phyloP scores from a whole-genome alignment of 2,329 filamentous ascomycete genomes.

The Neopestalotiopsis clavispora region DNA sequence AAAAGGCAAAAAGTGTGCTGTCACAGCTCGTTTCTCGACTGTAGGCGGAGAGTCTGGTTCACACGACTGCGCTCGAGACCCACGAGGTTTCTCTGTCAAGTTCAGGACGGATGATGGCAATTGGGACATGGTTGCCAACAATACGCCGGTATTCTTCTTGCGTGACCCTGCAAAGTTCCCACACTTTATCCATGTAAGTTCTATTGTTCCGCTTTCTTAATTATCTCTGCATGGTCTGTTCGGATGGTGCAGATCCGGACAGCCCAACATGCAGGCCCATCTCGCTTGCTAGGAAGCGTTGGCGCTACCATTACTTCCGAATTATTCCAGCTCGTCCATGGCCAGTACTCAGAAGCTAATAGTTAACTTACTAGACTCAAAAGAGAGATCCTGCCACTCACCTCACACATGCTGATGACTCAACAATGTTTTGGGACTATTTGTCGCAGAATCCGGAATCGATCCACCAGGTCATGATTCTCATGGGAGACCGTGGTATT shows the following conservation, averaged over 20 bases:
- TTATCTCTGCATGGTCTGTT: too few relatives aligned
- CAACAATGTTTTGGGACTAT: conserved; percentile 58
- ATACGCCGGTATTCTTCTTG: conserved; percentile 79
- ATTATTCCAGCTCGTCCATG: too few relatives aligned
- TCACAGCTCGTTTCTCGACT: conserved; percentile 69
- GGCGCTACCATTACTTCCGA: too few relatives aligned
- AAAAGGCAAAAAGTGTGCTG: conserved; percentile 63
- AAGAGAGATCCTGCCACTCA: conserved; percentile 77
- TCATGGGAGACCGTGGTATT: conserved; percentile 70
- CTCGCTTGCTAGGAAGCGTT: too few relatives aligned
- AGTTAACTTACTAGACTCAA: conserved; percentile 53
- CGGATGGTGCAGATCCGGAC: too few relatives aligned
- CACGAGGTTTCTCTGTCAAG: conserved; percentile 68
- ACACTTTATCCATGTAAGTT: conserved; percentile 65
- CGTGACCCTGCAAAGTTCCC: conserved; percentile 78
- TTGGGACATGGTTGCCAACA: conserved; percentile 77
- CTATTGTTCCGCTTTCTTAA: too few relatives aligned
- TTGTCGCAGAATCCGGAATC: conserved; percentile 65
- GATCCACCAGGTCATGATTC: conserved; percentile 66
- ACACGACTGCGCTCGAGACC: conserved; percentile 68
- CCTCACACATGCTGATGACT: conserved; percentile 62
- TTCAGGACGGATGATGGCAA: conserved; percentile 75
- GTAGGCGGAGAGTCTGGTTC: conserved; percentile 74
- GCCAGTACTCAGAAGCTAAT: too few relatives aligned
- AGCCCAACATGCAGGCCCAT: too few relatives aligned